Conservation (phyloP, 768 basidiomycete genomes). For the Royoungia palumana region DNA sequence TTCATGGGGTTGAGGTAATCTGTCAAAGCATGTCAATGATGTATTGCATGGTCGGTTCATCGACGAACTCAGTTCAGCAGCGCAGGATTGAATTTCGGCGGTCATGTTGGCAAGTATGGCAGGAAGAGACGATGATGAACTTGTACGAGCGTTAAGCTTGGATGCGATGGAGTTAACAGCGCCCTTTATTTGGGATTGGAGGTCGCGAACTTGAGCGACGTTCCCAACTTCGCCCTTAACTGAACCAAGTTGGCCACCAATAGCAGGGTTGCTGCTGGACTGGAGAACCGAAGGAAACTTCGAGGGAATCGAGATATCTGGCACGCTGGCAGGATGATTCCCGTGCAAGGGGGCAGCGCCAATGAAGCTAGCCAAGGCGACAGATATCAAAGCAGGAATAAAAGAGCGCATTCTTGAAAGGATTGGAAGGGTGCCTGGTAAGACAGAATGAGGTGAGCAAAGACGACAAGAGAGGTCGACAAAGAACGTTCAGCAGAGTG, state of each 20-base stretch:
- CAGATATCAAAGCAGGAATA: slow-evolving; percentile 21
- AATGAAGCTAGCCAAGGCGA: slow-evolving; percentile 29
- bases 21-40: slow-evolving; percentile 10
- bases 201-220: not conserved
- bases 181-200: not conserved
- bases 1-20: slow-evolving; percentile 23
- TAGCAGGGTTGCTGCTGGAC: too few relatives aligned
- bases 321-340: not conserved
- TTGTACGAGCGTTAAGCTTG: not conserved
- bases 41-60: not conserved
- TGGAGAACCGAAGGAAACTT: too few relatives aligned
- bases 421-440: slow-evolving; percentile 28
- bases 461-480: slow-evolving; percentile 20
- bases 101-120: slow-evolving; percentile 23
- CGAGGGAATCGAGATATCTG: not conserved
- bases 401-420: slow-evolving; percentile 39
- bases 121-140: slow-evolving; percentile 16
- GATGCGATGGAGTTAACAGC: not conserved
- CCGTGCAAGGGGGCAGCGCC: slow-evolving; percentile 16
- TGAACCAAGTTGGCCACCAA: too few relatives aligned
- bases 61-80: slow-evolving; percentile 27
- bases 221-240: not conserved
- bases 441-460: slow-evolving; percentile 3
- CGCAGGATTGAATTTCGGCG: slow-evolving; percentile 12
- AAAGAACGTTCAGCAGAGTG: not conserved